Evolutionary conservation across 345 rosid genomes (phyloP), one percentile per base, ranked within the genome.

Genomic region (Hibiscus tridactylites): DNA sequence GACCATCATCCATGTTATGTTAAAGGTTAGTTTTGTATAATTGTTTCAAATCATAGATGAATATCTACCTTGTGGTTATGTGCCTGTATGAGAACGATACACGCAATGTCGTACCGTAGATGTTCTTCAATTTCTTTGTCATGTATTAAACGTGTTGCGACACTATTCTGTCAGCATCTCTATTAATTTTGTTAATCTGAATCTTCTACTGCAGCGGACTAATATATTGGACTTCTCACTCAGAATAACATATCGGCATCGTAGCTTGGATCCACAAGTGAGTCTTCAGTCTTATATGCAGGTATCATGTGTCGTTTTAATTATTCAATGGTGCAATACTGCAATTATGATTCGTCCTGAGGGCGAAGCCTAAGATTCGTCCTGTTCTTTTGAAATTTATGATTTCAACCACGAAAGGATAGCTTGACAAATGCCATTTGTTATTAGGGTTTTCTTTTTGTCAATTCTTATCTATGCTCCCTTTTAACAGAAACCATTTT

Each of bases 151-250:
- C 21, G 21, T 21, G 21, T 21, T 21, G 21, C 21, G 21, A 21
- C 21, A 21, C 21, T 21, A 21, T 21, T 21, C 21, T 21, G 21
- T 21, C 21, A 21, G 21, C 21, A 21, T 21, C 21, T 21, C 21
- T 21, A 21, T 21, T 21, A 21, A 21, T 21, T 21, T 21, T 21
- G 21, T 21, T 21, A 37, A 61, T 46, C 11, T 49, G 10, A 65
- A 65, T 39, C 67, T 24, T 71, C 72, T 65, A 9, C 28, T 9
- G 15, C 28, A 93, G 98, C 68, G 98, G 97, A 71, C 81, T 93
- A 61, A 87, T 93, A 74, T 93, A 21, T 21, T 21, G 24, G 24
- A 21, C 24, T 21, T 21, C 24, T 21, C 24, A 21, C 24, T 21
- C 24, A 0, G 93, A 90, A 77, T 88, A 76, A 53, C 29, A 8